A percentile compares a stretch with the other conserved stretches of the same genome.
Evolutionary conservation across 2,329 filamentous ascomycete genomes (phyloP).

Genomic region (Phyllachora maydis): DNA sequence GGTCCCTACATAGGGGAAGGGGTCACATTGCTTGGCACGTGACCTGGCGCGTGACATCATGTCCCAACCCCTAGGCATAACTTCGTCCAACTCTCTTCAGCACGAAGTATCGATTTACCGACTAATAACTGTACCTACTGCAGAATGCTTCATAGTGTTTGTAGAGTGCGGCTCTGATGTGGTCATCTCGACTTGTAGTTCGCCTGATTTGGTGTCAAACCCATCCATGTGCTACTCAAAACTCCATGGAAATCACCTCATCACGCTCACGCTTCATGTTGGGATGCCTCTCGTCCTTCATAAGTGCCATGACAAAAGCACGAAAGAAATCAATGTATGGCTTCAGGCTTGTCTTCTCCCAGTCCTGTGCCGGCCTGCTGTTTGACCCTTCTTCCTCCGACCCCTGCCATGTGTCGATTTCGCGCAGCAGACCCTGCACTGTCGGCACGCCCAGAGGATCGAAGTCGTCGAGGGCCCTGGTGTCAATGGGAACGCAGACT

Average conservation of each 20-base stretch:
- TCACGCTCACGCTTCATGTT: slow-evolving; percentile 35
- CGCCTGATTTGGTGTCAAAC: no score
- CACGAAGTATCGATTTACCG: no score
- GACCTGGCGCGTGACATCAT: no score
- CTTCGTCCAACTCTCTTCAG: no score
- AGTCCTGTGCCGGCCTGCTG: slow-evolving; percentile 43
- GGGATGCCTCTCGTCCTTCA: slow-evolving; percentile 51
- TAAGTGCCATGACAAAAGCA: slow-evolving; percentile 53
- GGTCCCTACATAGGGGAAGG: no score
- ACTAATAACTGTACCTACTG: no score
- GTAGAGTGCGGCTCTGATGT: no score
- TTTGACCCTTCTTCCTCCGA: slow-evolving; percentile 17
- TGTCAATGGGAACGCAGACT: slow-evolving; percentile 89
- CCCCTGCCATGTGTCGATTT: slow-evolving; percentile 67
- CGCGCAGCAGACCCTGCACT: slow-evolving; percentile 56
- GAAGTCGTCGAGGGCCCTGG: slow-evolving; percentile 52
- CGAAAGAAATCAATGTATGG: slow-evolving; percentile 84
- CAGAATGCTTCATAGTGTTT: no score
- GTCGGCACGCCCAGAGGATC: slow-evolving; percentile 81
- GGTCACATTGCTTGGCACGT: no score
- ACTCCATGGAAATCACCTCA: slow-evolving; percentile 29
- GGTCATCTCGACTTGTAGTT: no score
- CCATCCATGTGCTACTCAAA: no score
- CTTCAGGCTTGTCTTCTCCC: slow-evolving; percentile 92
- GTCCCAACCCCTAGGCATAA: no score